Evolutionary conservation across 148 eudicot species (phyloP).

Genomic region (Nepenthes mirabilis): DNA sequence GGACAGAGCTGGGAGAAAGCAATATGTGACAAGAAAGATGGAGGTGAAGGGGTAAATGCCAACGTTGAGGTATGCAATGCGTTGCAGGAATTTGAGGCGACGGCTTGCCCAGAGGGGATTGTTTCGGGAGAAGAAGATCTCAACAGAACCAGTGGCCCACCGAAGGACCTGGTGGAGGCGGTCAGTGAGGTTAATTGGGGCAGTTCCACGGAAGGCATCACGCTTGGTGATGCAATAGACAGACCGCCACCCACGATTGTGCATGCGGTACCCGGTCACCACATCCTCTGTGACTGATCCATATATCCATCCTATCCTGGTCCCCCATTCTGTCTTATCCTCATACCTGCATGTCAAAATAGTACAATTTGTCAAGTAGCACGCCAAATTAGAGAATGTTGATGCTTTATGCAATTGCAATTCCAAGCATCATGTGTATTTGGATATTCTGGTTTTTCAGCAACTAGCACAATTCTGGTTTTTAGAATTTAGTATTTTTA

Average conservation of each 20-base stretch:
- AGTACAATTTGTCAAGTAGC: neutral
- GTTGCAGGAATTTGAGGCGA: conserved; percentile 77
- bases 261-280: conserved; percentile 90
- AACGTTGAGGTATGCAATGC: conserved; percentile 72
- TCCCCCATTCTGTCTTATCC: conserved; percentile 90
- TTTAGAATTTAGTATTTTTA: neutral
- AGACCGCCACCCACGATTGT: conserved; percentile 92
- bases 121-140: conserved; percentile 75
- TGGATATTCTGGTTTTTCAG: neutral
- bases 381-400: neutral
- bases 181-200: conserved; percentile 88
- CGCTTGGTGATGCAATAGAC: conserved; percentile 81
- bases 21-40: conserved; percentile 53
- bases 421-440: neutral
- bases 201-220: conserved; percentile 86
- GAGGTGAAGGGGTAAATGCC: conserved; percentile 93
- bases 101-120: conserved; percentile 55
- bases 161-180: conserved; percentile 82
- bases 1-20: conserved; percentile 71
- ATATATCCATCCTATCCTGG: conserved; percentile 85
- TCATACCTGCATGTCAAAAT: conserved; percentile 46
- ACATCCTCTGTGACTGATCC: conserved; percentile 92
- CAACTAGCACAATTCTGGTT: neutral
- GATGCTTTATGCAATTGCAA: neutral
- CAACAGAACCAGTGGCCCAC: conserved; percentile 95